phyloP scores from a whole-genome alignment of 2,329 filamentous ascomycete genomes.

The Stagonosporopsis chrysanthemi region DNA sequence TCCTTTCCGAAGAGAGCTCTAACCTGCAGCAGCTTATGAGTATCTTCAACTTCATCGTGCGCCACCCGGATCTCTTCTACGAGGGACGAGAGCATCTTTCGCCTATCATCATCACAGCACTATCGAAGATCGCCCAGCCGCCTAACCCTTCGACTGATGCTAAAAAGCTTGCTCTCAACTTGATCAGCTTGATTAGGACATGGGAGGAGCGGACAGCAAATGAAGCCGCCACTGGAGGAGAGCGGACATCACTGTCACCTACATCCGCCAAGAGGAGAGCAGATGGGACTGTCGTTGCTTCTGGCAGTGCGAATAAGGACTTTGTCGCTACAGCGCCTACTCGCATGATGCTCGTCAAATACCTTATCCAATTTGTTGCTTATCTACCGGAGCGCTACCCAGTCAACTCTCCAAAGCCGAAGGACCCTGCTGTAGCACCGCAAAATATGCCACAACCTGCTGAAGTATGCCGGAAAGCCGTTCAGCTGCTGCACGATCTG shows the following conservation, averaged over 20 bases:
- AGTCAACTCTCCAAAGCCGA: conserved; percentile 60
- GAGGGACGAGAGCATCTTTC: conserved; percentile 93
- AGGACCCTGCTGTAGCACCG: conserved; percentile 43
- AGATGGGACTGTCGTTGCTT: conserved; percentile 66
- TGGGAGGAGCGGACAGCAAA: conserved; percentile 89
- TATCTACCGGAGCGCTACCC: conserved; percentile 86
- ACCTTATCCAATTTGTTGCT: conserved; percentile 93
- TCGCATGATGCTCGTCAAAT: conserved; percentile 86
- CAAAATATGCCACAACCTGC: conserved; percentile 60
- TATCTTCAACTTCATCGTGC: conserved; percentile 96
- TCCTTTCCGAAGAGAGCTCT: conserved; percentile 90
- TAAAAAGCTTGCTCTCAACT: conserved; percentile 86
- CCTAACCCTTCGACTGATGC: conserved; percentile 88
- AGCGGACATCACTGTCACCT: conserved; percentile 71
- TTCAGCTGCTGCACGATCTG: conserved; percentile 82
- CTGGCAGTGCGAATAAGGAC: conserved; percentile 59
- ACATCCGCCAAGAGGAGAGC: conserved; percentile 74
- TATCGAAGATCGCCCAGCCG: conserved; percentile 85
- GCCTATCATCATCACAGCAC: conserved; percentile 83
- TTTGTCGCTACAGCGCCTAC: conserved; percentile 60
- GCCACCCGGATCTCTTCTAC: conserved; percentile 92
- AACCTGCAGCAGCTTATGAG: conserved; percentile 95
- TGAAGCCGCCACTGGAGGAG: conserved; percentile 51
- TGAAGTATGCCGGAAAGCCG: conserved; percentile 85
- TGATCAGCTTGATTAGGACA: conserved; percentile 88